A percentile compares a stretch with the other conserved stretches of the same genome.
Evolutionary conservation across 331 rosid genomes (phyloP).

Genomic region (Saraca asoca): DNA sequence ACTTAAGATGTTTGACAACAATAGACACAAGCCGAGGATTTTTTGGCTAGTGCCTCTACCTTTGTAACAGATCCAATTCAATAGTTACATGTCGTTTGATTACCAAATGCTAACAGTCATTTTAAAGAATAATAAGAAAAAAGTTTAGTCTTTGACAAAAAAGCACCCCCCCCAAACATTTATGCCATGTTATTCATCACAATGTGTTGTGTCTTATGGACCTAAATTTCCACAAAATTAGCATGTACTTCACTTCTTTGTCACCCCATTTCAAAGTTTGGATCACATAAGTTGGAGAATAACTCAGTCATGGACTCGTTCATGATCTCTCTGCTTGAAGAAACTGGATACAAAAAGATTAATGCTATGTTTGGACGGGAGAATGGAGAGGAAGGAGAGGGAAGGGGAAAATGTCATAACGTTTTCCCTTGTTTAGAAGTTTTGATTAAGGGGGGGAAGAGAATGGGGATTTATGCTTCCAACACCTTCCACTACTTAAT

Average conservation of each 20-base stretch:
- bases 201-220: too few relatives aligned
- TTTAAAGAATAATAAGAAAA: not conserved
- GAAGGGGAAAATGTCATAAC: too few relatives aligned
- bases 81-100: not conserved
- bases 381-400: too few relatives aligned
- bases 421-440: too few relatives aligned
- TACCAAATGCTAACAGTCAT: not conserved
- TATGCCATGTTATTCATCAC: not conserved
- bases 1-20: not conserved
- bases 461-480: too few relatives aligned
- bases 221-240: not conserved
- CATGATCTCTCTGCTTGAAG: constrained; percentile 4
- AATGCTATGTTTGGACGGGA: too few relatives aligned
- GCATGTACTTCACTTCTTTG: not conserved
- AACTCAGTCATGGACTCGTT: constrained; percentile 1
- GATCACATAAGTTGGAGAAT: not conserved
- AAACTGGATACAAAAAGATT: not conserved
- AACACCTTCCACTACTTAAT: too few relatives aligned
- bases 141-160: not conserved
- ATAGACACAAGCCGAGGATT: not conserved
- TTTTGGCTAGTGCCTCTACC: not conserved
- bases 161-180: not conserved
- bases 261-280: too few relatives aligned
- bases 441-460: too few relatives aligned
- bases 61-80: not conserved